Base-by-base conservation (phyloP, 495 filamentous ascomycete species). In the Amphirosellinia nigrospora region DNA sequence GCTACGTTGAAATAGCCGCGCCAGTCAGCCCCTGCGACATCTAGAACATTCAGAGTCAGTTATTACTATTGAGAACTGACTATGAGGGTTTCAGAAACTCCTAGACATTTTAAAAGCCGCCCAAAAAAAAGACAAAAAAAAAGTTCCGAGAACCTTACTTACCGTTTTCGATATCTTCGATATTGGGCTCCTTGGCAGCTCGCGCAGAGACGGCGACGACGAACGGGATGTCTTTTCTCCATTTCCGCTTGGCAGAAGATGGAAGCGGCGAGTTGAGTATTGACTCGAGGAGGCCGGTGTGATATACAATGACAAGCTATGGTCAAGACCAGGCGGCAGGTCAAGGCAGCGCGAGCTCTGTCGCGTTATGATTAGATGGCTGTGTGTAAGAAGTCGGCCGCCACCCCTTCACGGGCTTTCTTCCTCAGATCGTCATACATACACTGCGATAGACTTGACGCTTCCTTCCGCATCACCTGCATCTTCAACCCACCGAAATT, bases 241-340 rank as follows among this genome's bases (percentile, higher is more conserved):
- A 53, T 36, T 53, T 48, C 28, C 62, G 62, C 28, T 23, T 48
- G 3, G 48, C 43, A 7, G 62, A 50, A 21, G 45, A 34, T 15
- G 62, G 62, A 23, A 65, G 62, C 26, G 62, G 62, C 4, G 62
- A 65, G 62, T 53, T 52, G 19, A 65, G 45, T 9, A 65, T 53
- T 8, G 62, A 65, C 34, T 65, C 9, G 1, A 65, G 19, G 62
- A 65, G 8, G 62, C 43, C 16, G 62, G 45, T 5, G 62, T 65
- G 45, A 65, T 23, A 30, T 65, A 65, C 19, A 65, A 30, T 3
- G 28, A 65, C 62, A 65, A 16, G 43, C 62, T 65, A 19, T 65
- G 62, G 23, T 65, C 43, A 36, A 48, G 45, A 38, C 62, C 62
- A 23, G 62, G 62, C 8, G 43, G 43, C 28, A 53, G 10, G 2